Evolutionary conservation across 805 yeast species (phyloP), one percentile per base, ranked within the genome.

Genomic region (Candida endomychidarum): DNA sequence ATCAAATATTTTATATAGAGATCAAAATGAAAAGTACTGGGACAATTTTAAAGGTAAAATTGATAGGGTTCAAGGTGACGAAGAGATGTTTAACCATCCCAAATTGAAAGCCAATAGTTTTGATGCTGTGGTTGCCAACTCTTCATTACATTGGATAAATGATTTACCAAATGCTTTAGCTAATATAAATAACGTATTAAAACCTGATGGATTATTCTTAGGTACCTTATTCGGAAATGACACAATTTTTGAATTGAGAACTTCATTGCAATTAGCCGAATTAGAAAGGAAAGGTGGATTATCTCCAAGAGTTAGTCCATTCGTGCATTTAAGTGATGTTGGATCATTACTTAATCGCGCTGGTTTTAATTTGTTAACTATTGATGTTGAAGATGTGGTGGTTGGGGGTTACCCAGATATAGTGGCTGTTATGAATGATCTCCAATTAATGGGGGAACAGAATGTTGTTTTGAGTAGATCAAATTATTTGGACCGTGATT

Each of bases 181-280:
- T 12, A 71, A 76, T 43, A 72, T 86, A 49, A 77, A 80, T 54
- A 54, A 62, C 4, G 70, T 84, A 18, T 65, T 87, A 25, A 77
- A 77, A 44, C 91, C 91, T 2, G 95, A 87, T 58, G 91, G 95
- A 2, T 67, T 89, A 53, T 84, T 87, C 49, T 72, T 87, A 71
- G 95, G 86, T 2, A 76, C 88, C 16, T 75, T 87, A 73, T 76
- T 85, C 49, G 93, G 91, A 15, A 91, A 90, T 8, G 96, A 87
- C 54, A 83, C 95, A 1, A 60, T 87, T n/a, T 87, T 79, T 53
- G 96, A 87, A 58, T 69, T 87, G 44, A 72, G 96, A 35, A 83
- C 95, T 0, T 70, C 89, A 2, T 64, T 87, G 32, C 96, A 87
- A 58, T 63, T 87, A 41, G 95, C 95, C 0, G 96, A 87, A 53